phyloP scores from a whole-genome alignment of 148 eudicot species.

The Camellia japonica region DNA sequence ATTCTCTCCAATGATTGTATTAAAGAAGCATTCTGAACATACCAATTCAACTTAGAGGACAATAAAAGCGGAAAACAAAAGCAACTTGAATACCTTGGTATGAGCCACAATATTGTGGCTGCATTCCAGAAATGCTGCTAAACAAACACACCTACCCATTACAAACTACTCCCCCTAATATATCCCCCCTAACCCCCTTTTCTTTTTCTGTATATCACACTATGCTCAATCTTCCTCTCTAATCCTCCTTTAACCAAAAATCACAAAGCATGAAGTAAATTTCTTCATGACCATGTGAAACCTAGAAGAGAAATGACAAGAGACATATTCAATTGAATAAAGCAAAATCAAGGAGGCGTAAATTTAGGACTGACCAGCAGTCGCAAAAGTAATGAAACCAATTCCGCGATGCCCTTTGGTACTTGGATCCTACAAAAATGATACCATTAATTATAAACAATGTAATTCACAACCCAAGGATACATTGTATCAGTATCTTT shows the following conservation, averaged over 20 bases:
- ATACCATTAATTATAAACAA: not conserved
- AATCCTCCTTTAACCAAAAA: not conserved
- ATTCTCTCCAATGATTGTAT: not conserved
- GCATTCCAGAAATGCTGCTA: not conserved
- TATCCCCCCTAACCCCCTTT: not conserved
- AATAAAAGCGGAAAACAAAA: not conserved
- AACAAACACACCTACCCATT: not conserved
- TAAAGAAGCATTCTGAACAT: not conserved
- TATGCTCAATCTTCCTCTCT: not conserved
- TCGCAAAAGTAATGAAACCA: constrained; percentile 91
- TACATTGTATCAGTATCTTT: not conserved
- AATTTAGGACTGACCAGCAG: constrained; percentile 47
- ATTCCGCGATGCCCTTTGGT: constrained; percentile 97
- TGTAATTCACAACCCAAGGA: not conserved
- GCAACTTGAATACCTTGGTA: not conserved
- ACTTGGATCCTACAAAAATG: constrained; percentile 61
- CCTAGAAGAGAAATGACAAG: not conserved
- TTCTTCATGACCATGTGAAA: not conserved
- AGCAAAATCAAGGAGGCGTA: not conserved
- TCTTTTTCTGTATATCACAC: not conserved
- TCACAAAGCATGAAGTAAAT: not conserved
- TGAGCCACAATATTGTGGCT: not conserved
- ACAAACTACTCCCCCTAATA: not conserved
- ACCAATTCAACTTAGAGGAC: not conserved
- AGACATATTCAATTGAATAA: not conserved